phyloP scores from a whole-genome alignment of 1,284 basidiomycete species.

The Earliella scabrosa region DNA sequence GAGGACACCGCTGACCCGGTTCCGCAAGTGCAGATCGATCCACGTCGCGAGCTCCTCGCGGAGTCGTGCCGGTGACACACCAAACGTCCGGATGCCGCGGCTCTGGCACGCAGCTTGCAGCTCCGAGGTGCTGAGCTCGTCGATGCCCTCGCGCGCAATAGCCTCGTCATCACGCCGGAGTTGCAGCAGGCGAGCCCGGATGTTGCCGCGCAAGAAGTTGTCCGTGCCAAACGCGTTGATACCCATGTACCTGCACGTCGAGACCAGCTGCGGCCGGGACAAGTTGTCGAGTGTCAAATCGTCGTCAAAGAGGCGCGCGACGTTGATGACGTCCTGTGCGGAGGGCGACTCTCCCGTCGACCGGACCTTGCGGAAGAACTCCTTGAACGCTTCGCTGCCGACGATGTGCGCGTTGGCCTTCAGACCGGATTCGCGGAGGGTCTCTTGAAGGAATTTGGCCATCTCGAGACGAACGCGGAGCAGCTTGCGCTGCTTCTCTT shows the following conservation, averaged over 20 bases:
- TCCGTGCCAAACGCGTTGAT: conserved; percentile 99
- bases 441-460: conserved; percentile 99
- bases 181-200: conserved; percentile 84
- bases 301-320: conserved; percentile 96
- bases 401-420: conserved; percentile 93
- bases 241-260: conserved; percentile 97
- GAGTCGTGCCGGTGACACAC: conserved; percentile 82
- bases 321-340: conserved; percentile 87
- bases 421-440: conserved; percentile 91
- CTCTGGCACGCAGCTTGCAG: conserved; percentile 93
- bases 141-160: conserved; percentile 89
- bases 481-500: conserved; percentile 96
- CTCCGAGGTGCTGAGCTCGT: conserved; percentile 89
- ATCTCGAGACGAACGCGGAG: conserved; percentile 96
- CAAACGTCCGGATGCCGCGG: conserved; percentile 89
- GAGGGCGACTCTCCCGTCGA: conserved; percentile 95
- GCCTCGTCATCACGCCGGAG: conserved; percentile 93
- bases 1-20: conserved; percentile 91
- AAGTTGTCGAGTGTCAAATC: conserved; percentile 98
- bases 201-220: conserved; percentile 95
- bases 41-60: conserved; percentile 91
- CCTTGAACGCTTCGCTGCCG: conserved; percentile 95
- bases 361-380: conserved; percentile 99
- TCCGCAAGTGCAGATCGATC: conserved; percentile 92
- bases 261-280: conserved; percentile 95